phyloP scores from a whole-genome alignment of 257 asterid genomes.

The Salvia miltiorrhiza region DNA sequence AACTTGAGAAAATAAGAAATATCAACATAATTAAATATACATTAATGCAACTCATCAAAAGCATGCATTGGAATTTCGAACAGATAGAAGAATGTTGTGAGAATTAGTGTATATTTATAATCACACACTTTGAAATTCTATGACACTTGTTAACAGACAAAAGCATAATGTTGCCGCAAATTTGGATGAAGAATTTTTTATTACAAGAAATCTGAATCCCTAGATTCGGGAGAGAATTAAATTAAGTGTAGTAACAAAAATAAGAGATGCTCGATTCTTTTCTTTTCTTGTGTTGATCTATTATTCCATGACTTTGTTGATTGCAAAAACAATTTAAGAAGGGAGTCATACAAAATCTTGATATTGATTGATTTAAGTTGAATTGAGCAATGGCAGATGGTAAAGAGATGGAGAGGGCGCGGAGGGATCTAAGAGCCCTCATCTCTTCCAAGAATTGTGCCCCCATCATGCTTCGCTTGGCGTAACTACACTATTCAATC shows the following conservation, averaged over 20 bases:
- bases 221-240: background rate
- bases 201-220: background rate
- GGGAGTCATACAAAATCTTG: background rate
- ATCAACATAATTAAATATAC: too few species aligned
- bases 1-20: too few species aligned
- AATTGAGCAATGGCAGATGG: conserved; percentile 31
- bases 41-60: too few species aligned
- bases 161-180: background rate
- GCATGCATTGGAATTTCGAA: too few species aligned
- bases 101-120: too few species aligned
- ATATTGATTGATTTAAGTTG: background rate
- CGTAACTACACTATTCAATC: conserved; percentile 38
- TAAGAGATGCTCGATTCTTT: conserved; percentile 19
- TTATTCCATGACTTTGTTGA: conserved; percentile 10
- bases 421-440: conserved; percentile 65
- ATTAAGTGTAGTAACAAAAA: background rate
- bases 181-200: background rate
- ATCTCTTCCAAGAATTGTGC: conserved; percentile 67
- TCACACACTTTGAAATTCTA: too few species aligned
- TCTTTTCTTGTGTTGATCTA: conserved; percentile 29
- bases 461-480: conserved; percentile 86
- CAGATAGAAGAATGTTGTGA: too few species aligned
- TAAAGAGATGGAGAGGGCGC: conserved; percentile 56
- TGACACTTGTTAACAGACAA: background rate
- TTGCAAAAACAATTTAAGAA: background rate